These are phyloP conservation scores for Calonectria multiphialidica DNA, from an alignment of 2,329 filamentous ascomycete genomes.

Conservation along the genomic window DNA sequence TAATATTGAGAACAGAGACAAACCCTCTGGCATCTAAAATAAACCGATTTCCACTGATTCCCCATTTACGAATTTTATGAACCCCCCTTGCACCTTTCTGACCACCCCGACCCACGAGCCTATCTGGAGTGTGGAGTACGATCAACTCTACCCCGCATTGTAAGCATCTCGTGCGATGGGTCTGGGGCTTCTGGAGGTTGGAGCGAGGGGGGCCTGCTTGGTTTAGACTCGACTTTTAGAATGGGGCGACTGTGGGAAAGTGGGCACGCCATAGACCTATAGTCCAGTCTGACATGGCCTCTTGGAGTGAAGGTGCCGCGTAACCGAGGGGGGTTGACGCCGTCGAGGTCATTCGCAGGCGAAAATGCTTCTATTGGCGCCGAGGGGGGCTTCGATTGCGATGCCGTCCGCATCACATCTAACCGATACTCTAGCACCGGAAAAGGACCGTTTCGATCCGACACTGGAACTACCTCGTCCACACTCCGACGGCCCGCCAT, in stretches of 20 bases:
- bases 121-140: constrained; percentile 14
- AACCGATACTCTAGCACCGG: background rate
- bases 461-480: constrained; percentile 6
- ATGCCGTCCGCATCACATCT: background rate
- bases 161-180: constrained; percentile 4
- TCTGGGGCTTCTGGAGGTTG: background rate
- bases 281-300: background rate
- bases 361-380: background rate
- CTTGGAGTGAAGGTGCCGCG: background rate
- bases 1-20: too few relatives aligned
- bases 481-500: constrained; percentile 20
- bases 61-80: background rate
- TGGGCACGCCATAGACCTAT: background rate
- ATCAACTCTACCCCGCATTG: constrained; percentile 14
- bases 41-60: background rate
- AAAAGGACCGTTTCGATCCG: background rate
- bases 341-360: background rate
- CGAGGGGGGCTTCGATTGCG: background rate
- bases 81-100: background rate
- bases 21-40: background rate
- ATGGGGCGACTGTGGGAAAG: background rate
- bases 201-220: background rate
- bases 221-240: background rate
- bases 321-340: background rate
- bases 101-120: constrained; percentile 9